Conservation (phyloP, 2,329 filamentous ascomycete species). For the Ophiostoma himal-ulmi region DNA sequence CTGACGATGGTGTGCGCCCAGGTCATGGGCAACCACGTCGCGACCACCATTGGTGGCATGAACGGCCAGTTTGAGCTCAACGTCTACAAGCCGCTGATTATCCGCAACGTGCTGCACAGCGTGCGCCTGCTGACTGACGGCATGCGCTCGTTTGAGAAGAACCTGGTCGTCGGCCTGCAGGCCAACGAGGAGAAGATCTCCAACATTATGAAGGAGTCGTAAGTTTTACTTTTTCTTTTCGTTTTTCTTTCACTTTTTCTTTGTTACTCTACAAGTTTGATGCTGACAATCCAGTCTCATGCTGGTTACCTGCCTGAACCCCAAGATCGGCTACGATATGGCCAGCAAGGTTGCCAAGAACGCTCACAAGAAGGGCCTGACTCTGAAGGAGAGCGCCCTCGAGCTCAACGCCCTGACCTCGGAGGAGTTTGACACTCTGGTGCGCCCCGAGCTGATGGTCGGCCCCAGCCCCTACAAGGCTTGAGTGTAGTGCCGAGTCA, state of each 20-base stretch:
- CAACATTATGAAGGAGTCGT: conserved; percentile 90
- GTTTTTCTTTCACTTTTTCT: not conserved
- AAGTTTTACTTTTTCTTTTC: conserved; percentile 35
- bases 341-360: conserved; percentile 97
- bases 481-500: not conserved
- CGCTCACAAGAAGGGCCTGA: conserved; percentile 95
- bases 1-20: conserved; percentile 97
- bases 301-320: conserved; percentile 96
- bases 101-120: conserved; percentile 92
- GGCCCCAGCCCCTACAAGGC: conserved; percentile 62
- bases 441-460: conserved; percentile 93
- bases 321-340: conserved; percentile 96
- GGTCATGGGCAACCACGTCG: conserved; percentile 95
- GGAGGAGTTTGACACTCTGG: conserved; percentile 84
- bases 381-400: conserved; percentile 88
- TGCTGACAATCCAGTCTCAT: conserved; percentile 62
- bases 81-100: conserved; percentile 96
- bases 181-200: conserved; percentile 91
- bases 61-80: conserved; percentile 99
- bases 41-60: conserved; percentile 88
- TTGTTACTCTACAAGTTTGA: not conserved
- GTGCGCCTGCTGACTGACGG: conserved; percentile 79
- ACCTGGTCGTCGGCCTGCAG: conserved; percentile 79
- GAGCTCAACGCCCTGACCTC: conserved; percentile 83
- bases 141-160: conserved; percentile 93